Evolutionary conservation across 1,284 basidiomycete genomes (phyloP).

Genomic region (Cystobasidium slooffiae): DNA sequence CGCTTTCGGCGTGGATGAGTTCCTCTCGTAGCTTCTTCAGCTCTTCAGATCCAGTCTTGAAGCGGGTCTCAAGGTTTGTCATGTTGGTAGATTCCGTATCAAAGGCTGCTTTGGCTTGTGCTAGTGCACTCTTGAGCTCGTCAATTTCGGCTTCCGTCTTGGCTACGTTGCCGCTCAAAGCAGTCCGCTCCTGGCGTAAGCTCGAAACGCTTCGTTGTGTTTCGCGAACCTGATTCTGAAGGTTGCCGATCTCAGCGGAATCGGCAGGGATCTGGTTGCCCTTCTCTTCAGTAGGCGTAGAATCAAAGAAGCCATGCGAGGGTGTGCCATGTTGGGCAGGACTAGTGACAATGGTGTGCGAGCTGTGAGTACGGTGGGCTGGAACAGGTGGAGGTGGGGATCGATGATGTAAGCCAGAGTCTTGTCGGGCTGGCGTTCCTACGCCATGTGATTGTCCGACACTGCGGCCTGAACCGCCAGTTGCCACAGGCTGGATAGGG

Average conservation of each 20-base stretch:
- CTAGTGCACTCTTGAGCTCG: constrained; percentile 58
- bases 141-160: constrained; percentile 67
- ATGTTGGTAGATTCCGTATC: constrained; percentile 82
- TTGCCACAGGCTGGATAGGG: constrained; percentile 43
- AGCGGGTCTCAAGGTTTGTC: constrained; percentile 72
- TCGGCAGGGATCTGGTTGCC: constrained; percentile 56
- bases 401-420: constrained; percentile 9
- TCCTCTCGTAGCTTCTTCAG: constrained; percentile 78
- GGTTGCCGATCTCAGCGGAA: constrained; percentile 79
- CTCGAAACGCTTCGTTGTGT: constrained; percentile 63
- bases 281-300: constrained; percentile 30
- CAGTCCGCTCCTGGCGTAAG: constrained; percentile 54
- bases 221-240: constrained; percentile 79
- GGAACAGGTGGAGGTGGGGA: constrained; percentile 30
- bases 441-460: constrained; percentile 30
- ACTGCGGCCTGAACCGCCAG: constrained; percentile 27
- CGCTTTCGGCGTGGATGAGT: constrained; percentile 87
- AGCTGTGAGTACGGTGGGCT: constrained; percentile 5
- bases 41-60: constrained; percentile 71
- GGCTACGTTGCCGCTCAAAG: constrained; percentile 59
- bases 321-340: neutral
- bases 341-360: constrained; percentile 1
- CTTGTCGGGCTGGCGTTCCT: constrained; percentile 14
- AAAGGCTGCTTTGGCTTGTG: constrained; percentile 66
- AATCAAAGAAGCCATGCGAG: constrained; percentile 19